Evolutionary conservation across 139 green algal species (phyloP), one percentile per base, ranked within the genome.

Genomic region (Pleodorina starrii): DNA sequence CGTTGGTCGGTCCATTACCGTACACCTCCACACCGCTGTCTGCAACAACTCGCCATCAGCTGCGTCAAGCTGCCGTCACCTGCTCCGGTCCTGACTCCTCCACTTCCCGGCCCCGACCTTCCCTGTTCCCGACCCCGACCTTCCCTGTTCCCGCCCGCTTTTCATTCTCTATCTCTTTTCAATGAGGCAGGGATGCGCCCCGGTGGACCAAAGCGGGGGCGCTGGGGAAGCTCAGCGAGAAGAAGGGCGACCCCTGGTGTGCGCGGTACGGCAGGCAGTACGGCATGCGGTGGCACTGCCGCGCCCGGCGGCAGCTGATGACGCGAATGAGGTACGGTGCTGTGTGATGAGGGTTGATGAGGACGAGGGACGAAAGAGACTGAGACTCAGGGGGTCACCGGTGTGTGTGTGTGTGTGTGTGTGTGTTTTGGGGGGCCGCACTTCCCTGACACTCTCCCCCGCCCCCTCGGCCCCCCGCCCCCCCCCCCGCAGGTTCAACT

Each of bases 161-260:
- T n/a, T n/a, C n/a, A n/a, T n/a, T n/a, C n/a, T n/a, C n/a, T n/a
- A n/a, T n/a, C n/a, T n/a, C n/a, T n/a, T n/a, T n/a, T n/a, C n/a
- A n/a, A n/a, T n/a, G n/a, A n/a, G n/a, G 54, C 43, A 89, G 69
- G 69, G 84, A 89, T 36, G 21, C 50, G 11, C 84, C 84, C 25
- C 84, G 84, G 0, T 89, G 84, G 84, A 89, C 84, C 6, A 46
- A 32, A 35, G 43, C 69, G 3, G 69, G 69, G 0, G 69, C 42
- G 35, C 36, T 89, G 35, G 66, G 66, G 12, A 7, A 80, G 19
- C 83, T 88, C 5, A 81, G 66, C 68, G 46, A 25, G 5, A n/a
- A 19, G 10, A 32, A 43, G 1, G 83, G 84, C 69, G 84, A 89
- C 36, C 84, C 84, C 27, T 89, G 84, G 84, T 89, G 84, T 50